Conservation (phyloP, 257 asterid genomes). For the Solanum chmielewskii region DNA sequence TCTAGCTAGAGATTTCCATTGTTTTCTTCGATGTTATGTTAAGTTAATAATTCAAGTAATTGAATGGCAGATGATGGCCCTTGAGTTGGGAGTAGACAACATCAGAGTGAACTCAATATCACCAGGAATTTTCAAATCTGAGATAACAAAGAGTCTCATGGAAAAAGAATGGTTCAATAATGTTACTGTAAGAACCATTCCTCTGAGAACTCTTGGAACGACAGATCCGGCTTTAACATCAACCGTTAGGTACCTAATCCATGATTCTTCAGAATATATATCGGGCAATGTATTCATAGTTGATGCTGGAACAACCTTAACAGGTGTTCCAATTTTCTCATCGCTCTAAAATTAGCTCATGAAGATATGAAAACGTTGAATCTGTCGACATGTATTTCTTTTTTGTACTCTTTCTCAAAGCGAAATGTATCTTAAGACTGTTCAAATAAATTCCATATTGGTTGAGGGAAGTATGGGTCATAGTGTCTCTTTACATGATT, state of each 20-base stretch:
- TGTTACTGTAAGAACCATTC: neutral
- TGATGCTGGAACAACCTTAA: neutral
- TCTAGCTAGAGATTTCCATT: too few relatives aligned
- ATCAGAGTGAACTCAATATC: neutral
- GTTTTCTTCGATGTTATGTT: too few relatives aligned
- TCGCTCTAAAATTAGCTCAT: neutral
- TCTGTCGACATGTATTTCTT: too few relatives aligned
- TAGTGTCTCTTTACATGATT: too few relatives aligned
- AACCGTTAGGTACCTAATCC: neutral
- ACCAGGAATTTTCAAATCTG: neutral
- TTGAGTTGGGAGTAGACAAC: neutral
- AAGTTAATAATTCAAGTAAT: too few relatives aligned
- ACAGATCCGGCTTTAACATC: neutral
- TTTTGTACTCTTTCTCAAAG: too few relatives aligned
- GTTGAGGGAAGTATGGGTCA: too few relatives aligned
- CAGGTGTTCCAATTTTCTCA: neutral
- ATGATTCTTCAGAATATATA: too few relatives aligned
- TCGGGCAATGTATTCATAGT: neutral
- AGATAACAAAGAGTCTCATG: neutral
- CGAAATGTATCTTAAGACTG: too few relatives aligned
- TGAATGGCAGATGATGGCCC: too few relatives aligned
- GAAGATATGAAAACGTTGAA: neutral
- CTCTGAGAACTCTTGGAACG: neutral
- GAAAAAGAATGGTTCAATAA: neutral
- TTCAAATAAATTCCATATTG: too few relatives aligned